Percentiles rank a stretch among this genome's conserved stretches.
These are phyloP conservation scores for Aspergillus tanneri DNA, from an alignment of 2,329 filamentous ascomycete species.

Conservation along the genomic window DNA sequence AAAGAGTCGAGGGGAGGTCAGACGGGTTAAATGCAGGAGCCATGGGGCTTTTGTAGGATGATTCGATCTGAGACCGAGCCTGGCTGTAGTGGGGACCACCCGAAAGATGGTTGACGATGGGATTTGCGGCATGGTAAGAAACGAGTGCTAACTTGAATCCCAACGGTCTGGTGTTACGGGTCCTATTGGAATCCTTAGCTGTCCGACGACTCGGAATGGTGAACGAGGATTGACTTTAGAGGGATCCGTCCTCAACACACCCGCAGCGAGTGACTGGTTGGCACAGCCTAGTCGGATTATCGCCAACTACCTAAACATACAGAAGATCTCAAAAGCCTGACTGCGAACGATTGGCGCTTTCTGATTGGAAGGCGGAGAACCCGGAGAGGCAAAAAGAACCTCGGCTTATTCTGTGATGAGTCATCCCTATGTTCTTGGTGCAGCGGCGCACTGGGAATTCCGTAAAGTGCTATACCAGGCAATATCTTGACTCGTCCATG, in stretches of 20 bases:
- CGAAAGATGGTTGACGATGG: slow-evolving; percentile 15
- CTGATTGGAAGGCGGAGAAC: background rate
- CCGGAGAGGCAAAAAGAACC: background rate
- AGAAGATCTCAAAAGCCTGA: background rate
- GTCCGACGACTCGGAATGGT: background rate
- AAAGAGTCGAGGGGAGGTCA: slow-evolving; percentile 7
- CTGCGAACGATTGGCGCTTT: background rate
- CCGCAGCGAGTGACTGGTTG: background rate
- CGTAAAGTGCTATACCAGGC: too few species aligned
- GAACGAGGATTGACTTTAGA: background rate
- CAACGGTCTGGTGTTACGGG: too few species aligned
- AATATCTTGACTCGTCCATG: too few species aligned
- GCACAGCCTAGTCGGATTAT: background rate
- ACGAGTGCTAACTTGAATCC: too few species aligned
- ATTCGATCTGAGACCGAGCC: slow-evolving; percentile 12
- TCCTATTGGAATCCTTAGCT: background rate
- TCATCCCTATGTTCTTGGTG: background rate
- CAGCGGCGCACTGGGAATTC: too few species aligned
- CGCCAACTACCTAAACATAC: background rate
- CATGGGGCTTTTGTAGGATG: slow-evolving; percentile 14
- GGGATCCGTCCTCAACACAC: background rate
- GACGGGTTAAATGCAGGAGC: slow-evolving; percentile 6
- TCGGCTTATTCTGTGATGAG: background rate
- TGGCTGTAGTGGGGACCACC: slow-evolving; percentile 19
- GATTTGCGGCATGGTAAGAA: slow-evolving; percentile 15